phyloP scores from a whole-genome alignment of 2,329 filamentous ascomycete genomes.

The Ceratocystiopsis minuta region DNA sequence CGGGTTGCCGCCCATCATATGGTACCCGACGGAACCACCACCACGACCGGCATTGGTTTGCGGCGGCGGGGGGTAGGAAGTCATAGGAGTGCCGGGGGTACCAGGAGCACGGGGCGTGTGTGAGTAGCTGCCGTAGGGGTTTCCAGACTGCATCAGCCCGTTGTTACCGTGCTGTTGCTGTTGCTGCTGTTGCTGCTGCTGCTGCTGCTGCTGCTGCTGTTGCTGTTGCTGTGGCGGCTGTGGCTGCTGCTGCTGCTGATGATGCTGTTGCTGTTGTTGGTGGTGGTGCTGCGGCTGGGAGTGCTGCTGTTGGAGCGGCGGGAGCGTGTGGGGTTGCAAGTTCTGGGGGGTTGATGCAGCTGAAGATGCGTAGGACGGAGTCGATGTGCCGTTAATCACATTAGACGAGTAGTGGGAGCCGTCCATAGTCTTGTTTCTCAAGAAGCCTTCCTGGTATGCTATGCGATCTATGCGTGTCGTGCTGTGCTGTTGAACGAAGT shows the following conservation, averaged over 20 bases:
- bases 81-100: slow-evolving; percentile 44
- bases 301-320: slow-evolving; percentile 23
- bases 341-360: slow-evolving; percentile 12
- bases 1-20: slow-evolving; percentile 33
- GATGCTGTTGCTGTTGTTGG: slow-evolving; percentile 14
- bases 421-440: slow-evolving; percentile 13
- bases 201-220: slow-evolving; percentile 3
- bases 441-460: slow-evolving; percentile 1
- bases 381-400: slow-evolving; percentile 15
- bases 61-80: slow-evolving; percentile 29
- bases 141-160: slow-evolving; percentile 29
- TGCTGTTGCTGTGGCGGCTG: slow-evolving; percentile 14
- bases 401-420: slow-evolving; percentile 14
- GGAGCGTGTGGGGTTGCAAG: slow-evolving; percentile 14
- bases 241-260: slow-evolving; percentile 11
- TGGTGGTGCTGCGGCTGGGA: slow-evolving; percentile 20
- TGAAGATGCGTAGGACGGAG: slow-evolving; percentile 14
- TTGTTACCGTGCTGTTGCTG: slow-evolving; percentile 25
- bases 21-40: no score
- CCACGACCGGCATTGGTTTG: slow-evolving; percentile 29
- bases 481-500: not conserved
- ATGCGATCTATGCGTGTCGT: not conserved
- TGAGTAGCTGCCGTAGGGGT: slow-evolving; percentile 37
- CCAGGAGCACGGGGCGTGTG: slow-evolving; percentile 44
- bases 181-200: not conserved